Evolutionary conservation across 2,329 filamentous ascomycete genomes (phyloP), one percentile per base, ranked within the genome.

Genomic region (Fusarium sp.): DNA sequence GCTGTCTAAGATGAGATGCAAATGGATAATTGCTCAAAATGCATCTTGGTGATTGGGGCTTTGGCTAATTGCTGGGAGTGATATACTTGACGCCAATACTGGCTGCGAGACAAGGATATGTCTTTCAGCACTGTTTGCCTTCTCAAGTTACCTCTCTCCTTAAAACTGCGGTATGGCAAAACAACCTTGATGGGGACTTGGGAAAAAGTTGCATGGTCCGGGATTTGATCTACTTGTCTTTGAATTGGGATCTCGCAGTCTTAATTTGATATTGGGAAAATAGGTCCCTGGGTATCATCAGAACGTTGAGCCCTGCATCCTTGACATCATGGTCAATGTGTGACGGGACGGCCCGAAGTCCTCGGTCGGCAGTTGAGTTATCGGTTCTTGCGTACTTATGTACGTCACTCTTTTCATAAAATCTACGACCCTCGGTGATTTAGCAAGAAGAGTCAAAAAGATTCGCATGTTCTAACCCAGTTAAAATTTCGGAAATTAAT

Each of bases 141-240:
- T 18, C 9, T n/a, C 8, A 17, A 27, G 15, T 20, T 29, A 21
- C n/a, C n/a, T n/a, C n/a, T 9, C 9, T 20, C 13, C 4, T 43
- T 23, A 25, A 21, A 23, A 20, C 25, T 25, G 17, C 14, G 31
- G 13, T 58, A 51, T 58, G 31, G 20, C 21, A 14, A 27, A 51
- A 37, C 35, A 42, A 64, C 60, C 60, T 35, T 63, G 60, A 63
- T 64, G 29, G 51, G 14, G 13, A 39, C 18, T 47, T 27, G 13
- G 3, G 21, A 27, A 41, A 8, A 18, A 15, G n/a, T 6, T 27
- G 18, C 15, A 29, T 11, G 17, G 18, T 27, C 18, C 20, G 13
- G n/a, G 6, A 7, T 7, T 33, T 25, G 15, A 4, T 21, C 7
- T 15, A 35, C 5, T 15, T 27, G 29, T n/a, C n/a, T 31, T 8